Evolutionary conservation across 371 early-diverging fungal species (phyloP), one percentile per base, ranked within the genome.

Genomic region (Mucor indicus): DNA sequence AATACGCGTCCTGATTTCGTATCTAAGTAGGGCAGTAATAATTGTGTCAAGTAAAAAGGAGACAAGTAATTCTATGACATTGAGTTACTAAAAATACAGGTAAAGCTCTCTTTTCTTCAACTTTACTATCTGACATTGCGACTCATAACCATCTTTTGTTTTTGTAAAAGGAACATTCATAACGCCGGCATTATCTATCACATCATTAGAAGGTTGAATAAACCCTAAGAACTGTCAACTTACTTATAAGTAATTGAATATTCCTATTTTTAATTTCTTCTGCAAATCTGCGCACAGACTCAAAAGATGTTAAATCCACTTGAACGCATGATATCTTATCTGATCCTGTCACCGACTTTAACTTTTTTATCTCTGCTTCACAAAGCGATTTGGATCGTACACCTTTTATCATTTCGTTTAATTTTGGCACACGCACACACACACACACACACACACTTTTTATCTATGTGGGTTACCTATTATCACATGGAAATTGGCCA

Each of bases 141-240:
- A 39, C 66, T 92, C 91, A 22, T 83, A 63, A 10, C 81, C 85
- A 55, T 92, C 89, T 9, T 50, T 55, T 1, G 91, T 87, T 12
- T 59, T 44, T 0, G 53, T 51, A 33, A 64, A 80, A 1, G 92
- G 90, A 2, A 66, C 60, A 27, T 75, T 80, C 91, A 91, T 91
- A 16, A 92, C 67, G 5, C 90, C 93, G 19, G 83, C 80, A 57
- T 87, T 86, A 53, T 78, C 72, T 71, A 55, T n/a, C 21, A 15
- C 2, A 41, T 31, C 43, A 31, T 39, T 0, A 13, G 21, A 19
- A 38, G 20, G 10, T 38, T 4, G 19, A 29, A 37, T 23, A 23
- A 20, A 44, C 8, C 19, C 11, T 2, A 9, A 29, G 1, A n/a
- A 15, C 21, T 12, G 31, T 5, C 8, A 22, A 23, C 62, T 54